Base-by-base conservation (phyloP, 495 filamentous ascomycete genomes). In the Lasiosphaeris hirsuta region DNA sequence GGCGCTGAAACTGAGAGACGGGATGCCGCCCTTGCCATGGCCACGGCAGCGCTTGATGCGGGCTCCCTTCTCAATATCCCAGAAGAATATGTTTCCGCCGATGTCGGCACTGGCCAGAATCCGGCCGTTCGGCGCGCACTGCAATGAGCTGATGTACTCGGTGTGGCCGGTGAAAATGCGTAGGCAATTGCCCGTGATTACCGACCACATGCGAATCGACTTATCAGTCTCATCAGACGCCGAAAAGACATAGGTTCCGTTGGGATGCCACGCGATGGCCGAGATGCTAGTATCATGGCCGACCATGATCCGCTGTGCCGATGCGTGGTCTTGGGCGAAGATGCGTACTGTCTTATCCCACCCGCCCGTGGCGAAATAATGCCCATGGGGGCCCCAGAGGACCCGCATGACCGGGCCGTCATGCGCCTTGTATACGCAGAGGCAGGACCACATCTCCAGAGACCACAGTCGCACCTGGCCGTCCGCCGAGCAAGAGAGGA, bases 151-250 rank as follows among this genome's bases (percentile, higher is more conserved):
- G 67, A 97, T 81, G 64, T 87, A 87, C 14, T 91, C 89, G 2
- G 85, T 85, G 59, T 97, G 95, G 15, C 94, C 95, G 3, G 87
- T 92, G 68, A 97, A 97, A 65, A 97, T 81, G 15, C 94, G 88
- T 0, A 96, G 90, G 41, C 89, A 86, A 54, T 86, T 86, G 17
- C 94, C 94, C 7, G 84, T 90, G 1, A 79, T 76, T n/a, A 96
- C 78, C n/a, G 89, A 83, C 93, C 94, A 98, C 92, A 98, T 97
- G 15, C 94, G 86, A 17, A 97, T 90, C 0, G 91, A 92, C 72
- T 90, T 90, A 70, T 98, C 94, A 44, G 80, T 86, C 56, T 78
- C 73, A 51, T 84, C 81, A 48, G 88, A 91, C 0, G 87, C 90
- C 1, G 94, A 96, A 74, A 97, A 96, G 47, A 96, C 74, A 61